phyloP scores from a whole-genome alignment of 2,329 filamentous ascomycete species.

The Alternaria sp. region DNA sequence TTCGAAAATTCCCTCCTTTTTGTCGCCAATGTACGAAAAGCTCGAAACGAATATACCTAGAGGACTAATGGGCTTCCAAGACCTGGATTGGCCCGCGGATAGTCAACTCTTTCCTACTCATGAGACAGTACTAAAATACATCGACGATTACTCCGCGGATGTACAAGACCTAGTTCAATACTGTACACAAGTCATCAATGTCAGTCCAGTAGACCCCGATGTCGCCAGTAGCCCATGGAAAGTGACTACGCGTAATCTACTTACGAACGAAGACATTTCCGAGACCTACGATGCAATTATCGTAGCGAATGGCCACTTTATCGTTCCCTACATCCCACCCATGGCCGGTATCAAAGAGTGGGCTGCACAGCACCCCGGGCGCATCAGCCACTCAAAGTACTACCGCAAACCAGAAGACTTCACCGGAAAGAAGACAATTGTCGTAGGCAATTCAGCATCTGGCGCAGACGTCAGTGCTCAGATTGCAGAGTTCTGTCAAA shows the following conservation, averaged over 20 bases:
- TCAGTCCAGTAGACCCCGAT: slow-evolving; percentile 50
- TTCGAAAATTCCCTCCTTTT: slow-evolving; percentile 63
- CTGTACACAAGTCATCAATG: slow-evolving; percentile 70
- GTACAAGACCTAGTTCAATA: slow-evolving; percentile 72
- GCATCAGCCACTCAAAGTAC: slow-evolving; percentile 69
- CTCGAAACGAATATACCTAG: slow-evolving; percentile 89
- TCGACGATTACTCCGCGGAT: slow-evolving; percentile 73
- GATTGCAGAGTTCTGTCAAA: slow-evolving; percentile 67
- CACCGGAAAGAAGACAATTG: slow-evolving; percentile 71
- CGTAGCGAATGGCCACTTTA: slow-evolving; percentile 57
- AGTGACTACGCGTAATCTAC: slow-evolving; percentile 61
- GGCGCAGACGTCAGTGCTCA: slow-evolving; percentile 84
- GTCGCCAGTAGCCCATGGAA: slow-evolving; percentile 59
- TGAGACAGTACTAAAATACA: slow-evolving; percentile 73
- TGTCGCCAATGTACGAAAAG: slow-evolving; percentile 82
- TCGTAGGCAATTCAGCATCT: slow-evolving; percentile 85
- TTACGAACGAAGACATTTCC: slow-evolving; percentile 45
- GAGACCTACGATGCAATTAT: slow-evolving; percentile 62
- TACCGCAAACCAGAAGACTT: slow-evolving; percentile 73
- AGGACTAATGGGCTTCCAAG: slow-evolving; percentile 79
- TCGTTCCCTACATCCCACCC: slow-evolving; percentile 53
- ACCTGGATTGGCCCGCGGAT: slow-evolving; percentile 68
- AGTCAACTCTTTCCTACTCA: slow-evolving; percentile 77
- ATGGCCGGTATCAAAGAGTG: slow-evolving; percentile 52
- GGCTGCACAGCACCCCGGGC: slow-evolving; percentile 45